These are phyloP conservation scores for Trichophyton equinum DNA, from an alignment of 2,329 filamentous ascomycete genomes.

Conservation along the genomic window DNA sequence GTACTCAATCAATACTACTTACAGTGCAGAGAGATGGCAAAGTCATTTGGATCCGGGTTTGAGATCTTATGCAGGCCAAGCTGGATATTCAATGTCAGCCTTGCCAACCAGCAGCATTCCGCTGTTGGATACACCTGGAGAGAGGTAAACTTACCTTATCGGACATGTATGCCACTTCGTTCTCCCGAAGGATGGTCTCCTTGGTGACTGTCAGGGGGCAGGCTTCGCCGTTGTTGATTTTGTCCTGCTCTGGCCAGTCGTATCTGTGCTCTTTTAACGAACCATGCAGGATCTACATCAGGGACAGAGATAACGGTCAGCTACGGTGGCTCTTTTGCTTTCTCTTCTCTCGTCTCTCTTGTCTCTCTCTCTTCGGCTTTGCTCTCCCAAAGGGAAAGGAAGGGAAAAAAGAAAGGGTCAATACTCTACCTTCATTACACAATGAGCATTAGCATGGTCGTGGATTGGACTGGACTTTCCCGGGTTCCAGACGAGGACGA, in stretches of 20 bases:
- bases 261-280: constrained; percentile 71
- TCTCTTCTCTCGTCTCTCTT: too few species aligned
- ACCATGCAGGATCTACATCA: constrained; percentile 55
- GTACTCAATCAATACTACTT: constrained; percentile 21
- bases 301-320: constrained; percentile 1
- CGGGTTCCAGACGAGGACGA: constrained; percentile 81
- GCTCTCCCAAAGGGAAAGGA: background rate
- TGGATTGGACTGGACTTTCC: constrained; percentile 75
- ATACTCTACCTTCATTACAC: constrained; percentile 59
- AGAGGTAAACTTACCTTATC: constrained; percentile 41
- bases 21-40: constrained; percentile 74
- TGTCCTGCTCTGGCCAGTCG: constrained; percentile 48
- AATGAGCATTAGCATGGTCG: constrained; percentile 80
- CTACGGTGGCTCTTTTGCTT: background rate
- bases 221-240: constrained; percentile 33
- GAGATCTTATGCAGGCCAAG: constrained; percentile 73
- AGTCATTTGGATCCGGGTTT: constrained; percentile 57
- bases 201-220: constrained; percentile 52
- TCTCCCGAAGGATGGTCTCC: constrained; percentile 54
- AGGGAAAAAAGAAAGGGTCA: background rate
- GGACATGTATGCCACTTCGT: constrained; percentile 80
- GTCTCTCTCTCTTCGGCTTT: too few species aligned
- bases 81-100: constrained; percentile 25
- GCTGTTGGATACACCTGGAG: too few species aligned
- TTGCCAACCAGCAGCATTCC: background rate